A percentile compares a stretch with the other conserved stretches of the same genome.
Conservation (phyloP, 371 early-diverging fungal genomes). For the Mortierella sp. region DNA sequence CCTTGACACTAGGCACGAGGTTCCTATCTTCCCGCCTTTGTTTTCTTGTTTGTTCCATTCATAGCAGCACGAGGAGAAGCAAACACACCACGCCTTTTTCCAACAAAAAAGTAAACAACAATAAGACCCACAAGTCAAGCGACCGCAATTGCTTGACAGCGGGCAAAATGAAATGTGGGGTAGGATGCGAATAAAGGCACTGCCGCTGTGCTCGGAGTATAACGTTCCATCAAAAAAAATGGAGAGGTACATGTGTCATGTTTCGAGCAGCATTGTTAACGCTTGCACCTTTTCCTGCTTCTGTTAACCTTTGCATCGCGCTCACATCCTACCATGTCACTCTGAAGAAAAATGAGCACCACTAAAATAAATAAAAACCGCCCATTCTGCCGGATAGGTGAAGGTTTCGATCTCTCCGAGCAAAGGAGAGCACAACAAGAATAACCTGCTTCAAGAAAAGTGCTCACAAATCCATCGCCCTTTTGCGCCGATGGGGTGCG, state of each 20-base stretch:
- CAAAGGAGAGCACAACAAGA: background rate
- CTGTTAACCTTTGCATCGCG: background rate
- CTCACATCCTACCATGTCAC: background rate
- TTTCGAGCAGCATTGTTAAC: no score
- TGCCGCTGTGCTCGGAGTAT: background rate
- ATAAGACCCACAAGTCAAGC: no score
- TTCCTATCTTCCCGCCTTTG: background rate
- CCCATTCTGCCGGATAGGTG: no score
- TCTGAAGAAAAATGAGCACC: background rate
- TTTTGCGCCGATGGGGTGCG: background rate
- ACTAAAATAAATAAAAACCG: background rate
- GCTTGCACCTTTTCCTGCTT: background rate
- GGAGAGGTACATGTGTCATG: no score
- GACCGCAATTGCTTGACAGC: no score
- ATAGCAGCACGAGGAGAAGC: background rate
- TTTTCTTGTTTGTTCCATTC: background rate
- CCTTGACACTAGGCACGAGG: no score
- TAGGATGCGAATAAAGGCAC: background rate
- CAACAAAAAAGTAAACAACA: background rate
- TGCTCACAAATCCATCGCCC: background rate
- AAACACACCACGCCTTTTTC: background rate
- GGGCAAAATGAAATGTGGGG: constrained; percentile 1
- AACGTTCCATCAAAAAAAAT: no score
- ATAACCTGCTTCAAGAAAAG: background rate
- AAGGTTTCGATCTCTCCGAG: background rate